These are phyloP conservation scores for Amaranthus tricolor DNA, from an alignment of 179 eudicot genomes.

Conservation along the genomic window DNA sequence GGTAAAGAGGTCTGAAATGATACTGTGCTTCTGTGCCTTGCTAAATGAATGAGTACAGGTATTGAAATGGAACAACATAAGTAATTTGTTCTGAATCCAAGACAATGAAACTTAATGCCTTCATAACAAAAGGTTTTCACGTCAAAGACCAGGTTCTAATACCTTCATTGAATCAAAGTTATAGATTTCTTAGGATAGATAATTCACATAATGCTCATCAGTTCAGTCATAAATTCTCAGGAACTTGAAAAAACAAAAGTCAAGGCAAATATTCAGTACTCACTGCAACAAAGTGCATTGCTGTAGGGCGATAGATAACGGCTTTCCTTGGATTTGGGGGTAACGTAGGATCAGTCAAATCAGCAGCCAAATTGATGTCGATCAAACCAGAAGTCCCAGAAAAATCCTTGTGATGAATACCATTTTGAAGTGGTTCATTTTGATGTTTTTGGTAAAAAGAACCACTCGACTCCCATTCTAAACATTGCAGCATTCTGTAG, in stretches of 20 bases:
- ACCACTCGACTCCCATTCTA: constrained; percentile 99
- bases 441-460: constrained; percentile 66
- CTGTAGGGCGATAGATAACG: constrained; percentile 77
- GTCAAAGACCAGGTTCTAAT: neutral
- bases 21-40: neutral
- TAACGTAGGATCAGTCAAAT: constrained; percentile 80
- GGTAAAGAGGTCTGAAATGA: neutral
- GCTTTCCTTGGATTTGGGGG: constrained; percentile 93
- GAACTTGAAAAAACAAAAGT: neutral
- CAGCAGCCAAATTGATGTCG: constrained; percentile 77
- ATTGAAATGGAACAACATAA: no score
- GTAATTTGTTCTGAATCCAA: no score
- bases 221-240: neutral
- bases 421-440: constrained; percentile 58
- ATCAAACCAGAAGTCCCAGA: constrained; percentile 83
- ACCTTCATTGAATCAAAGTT: neutral
- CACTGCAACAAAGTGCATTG: constrained; percentile 77
- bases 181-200: neutral
- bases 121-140: neutral
- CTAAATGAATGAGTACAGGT: no score
- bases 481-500: constrained; percentile 87
- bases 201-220: neutral
- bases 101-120: no score
- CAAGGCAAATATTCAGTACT: constrained; percentile 30
- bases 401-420: constrained; percentile 45